A percentile compares a stretch with the other conserved stretches of the same genome.
Evolutionary conservation across 495 filamentous ascomycete species (phyloP).

Genomic region (Copromyces sp.): DNA sequence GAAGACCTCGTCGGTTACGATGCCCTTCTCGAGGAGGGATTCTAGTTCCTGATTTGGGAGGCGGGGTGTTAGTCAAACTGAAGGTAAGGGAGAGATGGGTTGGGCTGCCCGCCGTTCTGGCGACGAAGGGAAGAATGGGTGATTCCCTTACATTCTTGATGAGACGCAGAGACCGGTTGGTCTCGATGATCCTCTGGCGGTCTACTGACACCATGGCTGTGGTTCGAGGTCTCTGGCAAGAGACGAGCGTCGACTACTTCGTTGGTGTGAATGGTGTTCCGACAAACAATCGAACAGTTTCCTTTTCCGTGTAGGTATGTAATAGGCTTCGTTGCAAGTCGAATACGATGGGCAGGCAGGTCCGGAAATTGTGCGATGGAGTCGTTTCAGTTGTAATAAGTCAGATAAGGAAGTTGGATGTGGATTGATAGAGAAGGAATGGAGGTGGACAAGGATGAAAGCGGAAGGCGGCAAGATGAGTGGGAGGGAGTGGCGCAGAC

Average conservation of each 20-base stretch:
- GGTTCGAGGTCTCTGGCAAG: background rate
- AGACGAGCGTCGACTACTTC: background rate
- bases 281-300: background rate
- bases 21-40: conserved; percentile 65
- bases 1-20: conserved; percentile 62
- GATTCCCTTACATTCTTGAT: conserved; percentile 62
- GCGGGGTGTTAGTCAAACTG: background rate
- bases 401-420: background rate
- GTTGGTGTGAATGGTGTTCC: background rate
- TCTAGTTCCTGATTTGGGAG: conserved; percentile 67
- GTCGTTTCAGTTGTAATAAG: background rate
- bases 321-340: background rate
- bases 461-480: background rate
- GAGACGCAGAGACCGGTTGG: conserved; percentile 73
- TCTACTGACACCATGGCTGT: conserved; percentile 31
- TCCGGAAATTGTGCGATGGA: background rate
- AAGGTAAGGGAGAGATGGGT: background rate
- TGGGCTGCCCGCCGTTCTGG: background rate
- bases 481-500: background rate
- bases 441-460: background rate
- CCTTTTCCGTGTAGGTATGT: background rate
- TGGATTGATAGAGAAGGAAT: background rate
- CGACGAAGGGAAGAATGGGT: background rate
- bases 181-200: conserved; percentile 43
- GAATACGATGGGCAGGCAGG: background rate